phyloP scores from a whole-genome alignment of 2,329 filamentous ascomycete genomes.

The Aureobasidium pullulans region DNA sequence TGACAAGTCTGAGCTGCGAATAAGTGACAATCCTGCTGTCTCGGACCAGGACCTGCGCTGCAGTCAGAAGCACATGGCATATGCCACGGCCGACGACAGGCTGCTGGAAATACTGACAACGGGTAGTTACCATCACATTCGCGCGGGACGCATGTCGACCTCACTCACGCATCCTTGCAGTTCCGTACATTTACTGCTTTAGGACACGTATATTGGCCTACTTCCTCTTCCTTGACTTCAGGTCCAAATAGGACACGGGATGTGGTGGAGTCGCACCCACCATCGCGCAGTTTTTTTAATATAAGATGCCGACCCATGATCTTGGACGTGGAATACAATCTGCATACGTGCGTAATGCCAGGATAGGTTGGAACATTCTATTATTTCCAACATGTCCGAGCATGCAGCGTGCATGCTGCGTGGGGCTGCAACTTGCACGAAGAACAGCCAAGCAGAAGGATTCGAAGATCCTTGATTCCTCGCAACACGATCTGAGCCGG shows the following conservation, averaged over 20 bases:
- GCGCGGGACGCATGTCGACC: background rate
- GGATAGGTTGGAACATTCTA: background rate
- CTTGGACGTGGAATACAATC: constrained; percentile 4
- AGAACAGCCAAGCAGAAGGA: constrained; percentile 5
- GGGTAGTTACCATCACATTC: background rate
- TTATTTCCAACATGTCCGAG: background rate
- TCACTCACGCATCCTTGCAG: background rate
- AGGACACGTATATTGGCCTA: background rate
- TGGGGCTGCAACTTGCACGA: background rate
- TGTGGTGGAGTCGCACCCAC: background rate
- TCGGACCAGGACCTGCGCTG: background rate
- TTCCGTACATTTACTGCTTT: constrained; percentile 2
- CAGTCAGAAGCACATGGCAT: constrained; percentile 1
- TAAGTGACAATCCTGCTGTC: background rate
- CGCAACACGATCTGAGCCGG: no score
- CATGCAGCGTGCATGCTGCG: background rate
- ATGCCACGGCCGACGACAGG: background rate
- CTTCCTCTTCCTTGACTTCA: background rate
- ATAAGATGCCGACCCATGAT: constrained; percentile 13
- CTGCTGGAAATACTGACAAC: background rate
- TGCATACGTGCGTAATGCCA: constrained; percentile 4
- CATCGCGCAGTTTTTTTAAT: constrained; percentile 11
- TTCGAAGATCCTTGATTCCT: background rate
- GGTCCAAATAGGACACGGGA: background rate
- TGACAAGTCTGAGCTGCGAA: background rate